Conservation (phyloP, 2,329 filamentous ascomycete genomes). For the Dothideomycetes sp. region DNA sequence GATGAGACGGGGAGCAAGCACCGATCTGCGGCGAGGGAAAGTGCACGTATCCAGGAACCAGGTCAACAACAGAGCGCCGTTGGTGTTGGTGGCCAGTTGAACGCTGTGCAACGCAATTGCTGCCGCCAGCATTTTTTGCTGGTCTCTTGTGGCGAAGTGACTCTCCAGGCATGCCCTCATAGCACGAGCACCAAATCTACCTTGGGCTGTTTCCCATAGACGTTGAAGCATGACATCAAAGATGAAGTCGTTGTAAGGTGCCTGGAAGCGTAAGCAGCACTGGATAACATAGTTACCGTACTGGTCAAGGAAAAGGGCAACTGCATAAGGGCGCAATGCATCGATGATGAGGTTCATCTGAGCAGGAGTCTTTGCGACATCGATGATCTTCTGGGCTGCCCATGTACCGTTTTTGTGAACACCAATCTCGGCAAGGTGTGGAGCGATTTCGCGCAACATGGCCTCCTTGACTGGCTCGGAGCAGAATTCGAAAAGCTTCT, state of each 20-base stretch:
- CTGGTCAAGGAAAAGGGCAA: conserved; percentile 90
- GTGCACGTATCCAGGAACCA: conserved; percentile 99
- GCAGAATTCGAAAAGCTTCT: conserved; percentile 96
- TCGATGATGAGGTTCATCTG: conserved; percentile 83
- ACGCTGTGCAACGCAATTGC: conserved; percentile 95
- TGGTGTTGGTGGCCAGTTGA: conserved; percentile 90
- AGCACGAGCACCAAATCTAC: conserved; percentile 85
- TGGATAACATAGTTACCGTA: conserved; percentile 98
- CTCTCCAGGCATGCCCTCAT: conserved; percentile 97
- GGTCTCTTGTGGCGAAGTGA: conserved; percentile 87
- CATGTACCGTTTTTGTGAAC: conserved; percentile 99
- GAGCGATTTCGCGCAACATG: conserved; percentile 81
- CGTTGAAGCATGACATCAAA: conserved; percentile 93
- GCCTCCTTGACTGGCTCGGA: conserved; percentile 81
- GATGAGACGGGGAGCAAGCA: conserved; percentile 83
- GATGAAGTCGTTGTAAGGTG: conserved; percentile 89
- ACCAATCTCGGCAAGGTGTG: conserved; percentile 91
- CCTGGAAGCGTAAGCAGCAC: conserved; percentile 84
- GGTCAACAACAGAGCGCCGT: conserved; percentile 84
- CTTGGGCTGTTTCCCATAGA: conserved; percentile 90
- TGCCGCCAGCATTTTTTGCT: conserved; percentile 89
- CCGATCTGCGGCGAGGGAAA: conserved; percentile 81
- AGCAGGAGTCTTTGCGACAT: conserved; percentile 74
- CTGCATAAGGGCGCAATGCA: conserved; percentile 72
- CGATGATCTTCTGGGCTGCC: conserved; percentile 99